Evolutionary conservation across 2,329 filamentous ascomycete genomes (phyloP), one percentile per base, ranked within the genome.

Genomic region (Aureobasidium sp.): DNA sequence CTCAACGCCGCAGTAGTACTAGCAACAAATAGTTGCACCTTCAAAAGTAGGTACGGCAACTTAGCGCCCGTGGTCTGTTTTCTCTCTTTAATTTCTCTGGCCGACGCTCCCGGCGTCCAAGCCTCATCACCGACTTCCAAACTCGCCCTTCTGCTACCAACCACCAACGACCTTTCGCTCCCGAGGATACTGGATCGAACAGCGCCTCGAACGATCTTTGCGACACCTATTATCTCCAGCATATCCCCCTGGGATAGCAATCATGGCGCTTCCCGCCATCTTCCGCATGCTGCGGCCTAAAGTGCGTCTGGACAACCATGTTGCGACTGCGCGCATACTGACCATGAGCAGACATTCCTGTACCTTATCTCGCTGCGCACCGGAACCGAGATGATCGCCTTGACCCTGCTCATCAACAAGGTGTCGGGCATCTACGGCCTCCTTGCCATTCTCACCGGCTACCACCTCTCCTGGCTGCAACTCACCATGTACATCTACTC

Each of bases 401-500:
- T 94, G 63, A 85, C 88, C 11, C 83, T 95, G 65, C 81, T 95
- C 60, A 86, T 96, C 77, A 96, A 96, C 81, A 96, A 96, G 75
- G 84, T 92, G 66, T 93, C 90, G 53, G 92, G 91, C 61, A 80
- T 96, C 66, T 96, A 95, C 74, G 92, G 92, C 65, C 81, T 96
- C 45, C 86, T 96, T 66, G 91, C 92, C 62, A 83, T 96, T 66
- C 79, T 96, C 65, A 95, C 92, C 25, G 93, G 93, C 71, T 91
- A 89, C 74, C 80, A 87, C 67, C 84, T 96, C 64, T 92, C 90
- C 58, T 80, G 85, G 31, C 81, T 94, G 25, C 93, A 96, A 74
- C 81, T 96, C 61, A 89, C 88, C 61, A 94, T 95, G 81, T 96
- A 96, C 79, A 81, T 95, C 51, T 95, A 95, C 80, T 94, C 89